Base-by-base conservation (phyloP, 352 stramenopile species). In the Thalassiosira hispida region DNA sequence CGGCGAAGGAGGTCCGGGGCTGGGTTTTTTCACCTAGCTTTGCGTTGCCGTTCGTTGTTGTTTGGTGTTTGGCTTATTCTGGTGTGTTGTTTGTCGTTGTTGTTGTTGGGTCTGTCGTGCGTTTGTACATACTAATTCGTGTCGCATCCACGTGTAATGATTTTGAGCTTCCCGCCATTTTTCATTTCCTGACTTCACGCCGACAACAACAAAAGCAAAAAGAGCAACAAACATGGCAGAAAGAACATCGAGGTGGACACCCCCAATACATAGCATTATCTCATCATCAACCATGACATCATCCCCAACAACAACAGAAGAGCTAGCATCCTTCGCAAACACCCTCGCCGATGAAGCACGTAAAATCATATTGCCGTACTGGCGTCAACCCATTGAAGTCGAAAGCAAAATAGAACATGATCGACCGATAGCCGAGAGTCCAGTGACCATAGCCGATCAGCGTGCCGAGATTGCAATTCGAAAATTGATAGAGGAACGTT, bases 391-490 rank as follows among this genome's bases (percentile, higher is more conserved):
- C 25, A 75, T 89, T 42, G 70, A 85, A 47, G 56, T 85, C 0
- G 71, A 84, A 46, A 82, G 49, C 57, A 86, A 89, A 62, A 31
- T 81, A 25, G 84, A 88, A 60, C 51, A 71, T 22, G 65, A 84
- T 63, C 63, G 73, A 31, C 69, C 82, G 1, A 67, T 81, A 29
- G 53, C 62, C 23, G 73, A 85, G 55, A 81, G 68, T n/a, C 86
- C 86, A 3, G 86, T 91, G 33, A 91, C 86, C 3, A 69, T 83
- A 57, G 86, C 86, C 11, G 83, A 89, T 79, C 80, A 79, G 35
- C 14, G 42, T 8, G 74, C 86, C 7, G 86, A 91, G 65, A 27
- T 72, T 23, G 63, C 56, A 0, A 90, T 91, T 72, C 68, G 86
- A 20, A 38, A 71, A 42, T 44, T 90, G 46, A 88, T 91, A 25